Evolutionary conservation across 345 rosid species (phyloP).

Genomic region (Fremontodendron californicum): DNA sequence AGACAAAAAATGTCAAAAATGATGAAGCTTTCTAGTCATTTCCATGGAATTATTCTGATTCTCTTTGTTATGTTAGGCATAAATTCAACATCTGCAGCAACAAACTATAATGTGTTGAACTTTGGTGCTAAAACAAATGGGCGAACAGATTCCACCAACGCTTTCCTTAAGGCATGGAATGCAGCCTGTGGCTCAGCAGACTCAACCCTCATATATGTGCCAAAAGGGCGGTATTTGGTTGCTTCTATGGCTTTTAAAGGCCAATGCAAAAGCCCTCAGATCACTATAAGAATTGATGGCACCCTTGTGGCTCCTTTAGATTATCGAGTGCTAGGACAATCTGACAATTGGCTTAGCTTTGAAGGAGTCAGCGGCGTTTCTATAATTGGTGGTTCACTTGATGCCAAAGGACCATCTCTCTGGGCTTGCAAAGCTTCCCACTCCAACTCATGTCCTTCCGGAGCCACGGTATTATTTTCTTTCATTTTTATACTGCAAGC

Average conservation of each 20-base stretch:
- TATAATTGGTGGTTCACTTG: constrained; percentile 46
- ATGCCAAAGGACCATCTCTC: constrained; percentile 52
- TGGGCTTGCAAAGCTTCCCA: constrained; percentile 48
- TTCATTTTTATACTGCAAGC: neutral
- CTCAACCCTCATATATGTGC: constrained; percentile 31
- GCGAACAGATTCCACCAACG: constrained; percentile 32
- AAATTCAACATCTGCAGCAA: constrained; percentile 21
- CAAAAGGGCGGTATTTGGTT: constrained; percentile 45
- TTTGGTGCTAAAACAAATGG: constrained; percentile 52
- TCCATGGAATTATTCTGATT: neutral
- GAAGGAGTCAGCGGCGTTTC: constrained; percentile 39
- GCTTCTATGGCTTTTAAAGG: constrained; percentile 39
- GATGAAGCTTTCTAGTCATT: neutral
- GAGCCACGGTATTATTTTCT: constrained; percentile 45
- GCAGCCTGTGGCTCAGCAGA: constrained; percentile 33
- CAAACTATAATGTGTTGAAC: too few species aligned
- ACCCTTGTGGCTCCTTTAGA: constrained; percentile 46
- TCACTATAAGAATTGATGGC: constrained; percentile 44
- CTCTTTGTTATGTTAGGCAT: neutral
- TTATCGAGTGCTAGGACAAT: constrained; percentile 35
- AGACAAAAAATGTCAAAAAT: neutral
- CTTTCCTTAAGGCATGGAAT: constrained; percentile 47
- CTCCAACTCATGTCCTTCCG: constrained; percentile 36
- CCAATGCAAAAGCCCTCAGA: constrained; percentile 33
- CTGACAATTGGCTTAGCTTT: constrained; percentile 45